A percentile compares a stretch with the other conserved stretches of the same genome.
These are phyloP conservation scores for Solanum hybrid DNA, from an alignment of 305 asterid species.

Conservation along the genomic window DNA sequence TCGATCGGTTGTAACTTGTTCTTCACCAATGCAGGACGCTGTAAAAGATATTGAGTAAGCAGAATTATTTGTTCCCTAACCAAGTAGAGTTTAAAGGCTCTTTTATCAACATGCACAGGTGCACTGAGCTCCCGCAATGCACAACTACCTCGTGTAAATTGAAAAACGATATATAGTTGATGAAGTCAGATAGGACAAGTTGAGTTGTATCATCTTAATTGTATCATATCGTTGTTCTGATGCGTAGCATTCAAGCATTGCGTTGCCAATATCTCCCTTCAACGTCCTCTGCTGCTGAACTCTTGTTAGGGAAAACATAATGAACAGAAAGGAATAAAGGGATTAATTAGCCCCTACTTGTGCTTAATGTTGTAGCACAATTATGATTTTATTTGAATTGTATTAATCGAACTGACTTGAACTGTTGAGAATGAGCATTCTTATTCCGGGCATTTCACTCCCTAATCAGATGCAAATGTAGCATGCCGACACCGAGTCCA, in stretches of 20 bases:
- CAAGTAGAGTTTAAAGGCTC: background rate
- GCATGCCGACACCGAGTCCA: background rate
- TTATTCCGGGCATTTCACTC: background rate
- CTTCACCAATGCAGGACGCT: slow-evolving; percentile 56
- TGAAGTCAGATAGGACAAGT: background rate
- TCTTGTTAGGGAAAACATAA: background rate
- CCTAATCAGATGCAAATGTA: background rate
- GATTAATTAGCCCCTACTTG: background rate
- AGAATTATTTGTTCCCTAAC: background rate
- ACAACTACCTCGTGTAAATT: background rate
- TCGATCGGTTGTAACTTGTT: background rate
- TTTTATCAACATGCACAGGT: background rate
- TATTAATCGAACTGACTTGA: background rate
- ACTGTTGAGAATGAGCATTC: background rate
- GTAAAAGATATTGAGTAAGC: slow-evolving; percentile 66
- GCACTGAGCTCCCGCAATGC: background rate
- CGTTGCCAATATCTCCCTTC: background rate
- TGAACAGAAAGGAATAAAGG: too few species aligned
- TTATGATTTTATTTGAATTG: background rate
- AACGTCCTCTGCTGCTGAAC: background rate
- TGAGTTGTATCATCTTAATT: background rate
- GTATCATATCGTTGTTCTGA: background rate
- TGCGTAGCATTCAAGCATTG: background rate
- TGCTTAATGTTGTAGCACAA: background rate
- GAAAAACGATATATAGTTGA: background rate